Percentiles rank a stretch among this genome's conserved stretches.
These are phyloP conservation scores for Petunia axillaris DNA, from an alignment of 257 asterid species.

Conservation along the genomic window DNA sequence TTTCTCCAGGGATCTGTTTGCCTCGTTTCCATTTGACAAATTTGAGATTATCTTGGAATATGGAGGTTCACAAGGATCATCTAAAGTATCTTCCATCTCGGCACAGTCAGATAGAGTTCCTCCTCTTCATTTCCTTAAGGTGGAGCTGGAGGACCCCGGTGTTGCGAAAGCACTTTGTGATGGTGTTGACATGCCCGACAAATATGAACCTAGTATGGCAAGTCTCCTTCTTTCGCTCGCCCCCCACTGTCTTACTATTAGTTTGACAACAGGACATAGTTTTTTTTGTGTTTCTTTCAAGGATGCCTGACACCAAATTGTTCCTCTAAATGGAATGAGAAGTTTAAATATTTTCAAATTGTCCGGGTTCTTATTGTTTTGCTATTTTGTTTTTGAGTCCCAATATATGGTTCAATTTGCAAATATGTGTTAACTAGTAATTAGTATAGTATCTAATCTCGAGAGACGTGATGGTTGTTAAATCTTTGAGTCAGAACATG, in stretches of 20 bases:
- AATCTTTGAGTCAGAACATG: slow-evolving; percentile 7
- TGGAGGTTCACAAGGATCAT: slow-evolving; percentile 59
- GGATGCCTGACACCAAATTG: slow-evolving; percentile 8
- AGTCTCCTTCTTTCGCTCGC: slow-evolving; percentile 32
- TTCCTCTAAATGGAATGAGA: not conserved
- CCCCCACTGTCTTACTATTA: slow-evolving; percentile 1
- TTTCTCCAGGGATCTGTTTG: slow-evolving; percentile 45
- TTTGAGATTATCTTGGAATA: slow-evolving; percentile 65
- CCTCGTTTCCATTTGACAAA: slow-evolving; percentile 58
- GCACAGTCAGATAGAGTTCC: slow-evolving; percentile 40
- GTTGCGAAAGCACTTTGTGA: slow-evolving; percentile 50
- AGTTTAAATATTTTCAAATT: slow-evolving; percentile 1
- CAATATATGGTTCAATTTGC: not conserved
- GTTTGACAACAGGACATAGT: slow-evolving; percentile 23
- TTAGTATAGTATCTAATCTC: not conserved
- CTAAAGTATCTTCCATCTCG: slow-evolving; percentile 53
- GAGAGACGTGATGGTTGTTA: not conserved
- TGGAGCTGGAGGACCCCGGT: slow-evolving; percentile 53
- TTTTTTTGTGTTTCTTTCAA: slow-evolving; percentile 19
- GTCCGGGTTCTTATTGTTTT: not conserved
- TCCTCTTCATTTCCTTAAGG: slow-evolving; percentile 59
- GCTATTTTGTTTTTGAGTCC: not conserved
- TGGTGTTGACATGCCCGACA: slow-evolving; percentile 47
- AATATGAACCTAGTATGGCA: slow-evolving; percentile 39
- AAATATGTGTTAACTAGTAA: not conserved